Evolutionary conservation across 139 green algal genomes (phyloP), one percentile per base, ranked within the genome.

Genomic region (Pseudopediastrum boryanum): DNA sequence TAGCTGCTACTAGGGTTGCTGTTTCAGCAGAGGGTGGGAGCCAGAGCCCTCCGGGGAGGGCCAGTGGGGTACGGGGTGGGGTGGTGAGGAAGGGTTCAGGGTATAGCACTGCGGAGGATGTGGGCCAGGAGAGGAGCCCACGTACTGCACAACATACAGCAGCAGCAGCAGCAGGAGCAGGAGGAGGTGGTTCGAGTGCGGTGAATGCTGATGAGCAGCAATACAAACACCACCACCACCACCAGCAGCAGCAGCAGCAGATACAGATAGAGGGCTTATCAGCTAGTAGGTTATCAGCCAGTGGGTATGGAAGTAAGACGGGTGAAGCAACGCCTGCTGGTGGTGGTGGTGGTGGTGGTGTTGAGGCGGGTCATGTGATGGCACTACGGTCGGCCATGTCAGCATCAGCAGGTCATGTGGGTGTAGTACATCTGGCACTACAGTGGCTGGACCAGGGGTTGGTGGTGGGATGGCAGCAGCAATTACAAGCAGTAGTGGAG

Each of bases 341-440:
- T 21, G 48, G 48, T 58, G 48, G 21, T 58, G 48, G 48, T 59
- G 71, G 10, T 38, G 54, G 7, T 70, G 71, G 29, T 48, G 71
- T 19, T 70, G 54, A 41, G 4, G 39, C 29, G 2, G 16, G 12
- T 41, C 21, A 21, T 7, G 61, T 42, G 35, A 36, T 7, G 35
- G 10, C 35, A 21, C 61, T 69, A 36, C 35, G 31, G 7, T 35
- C 35, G 27, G 61, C 61, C 10, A 35, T 69, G 9, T 41, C 61
- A 43, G 29, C 27, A 16, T 39, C 35, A n/a, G 38, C 64, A 62
- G 71, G 43, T 27, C 25, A n/a, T 8, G n/a, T 56, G 21, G 71
- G 71, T 43, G 71, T 78, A 56, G 27, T 78, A 41, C 71, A 78
- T 41, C 50, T 78, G 41, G 71, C 71, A 1, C 54, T 78, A 56